Evolutionary conservation across 495 filamentous ascomycete species (phyloP), one percentile per base, ranked within the genome.

Genomic region (Haplographium delicatum): DNA sequence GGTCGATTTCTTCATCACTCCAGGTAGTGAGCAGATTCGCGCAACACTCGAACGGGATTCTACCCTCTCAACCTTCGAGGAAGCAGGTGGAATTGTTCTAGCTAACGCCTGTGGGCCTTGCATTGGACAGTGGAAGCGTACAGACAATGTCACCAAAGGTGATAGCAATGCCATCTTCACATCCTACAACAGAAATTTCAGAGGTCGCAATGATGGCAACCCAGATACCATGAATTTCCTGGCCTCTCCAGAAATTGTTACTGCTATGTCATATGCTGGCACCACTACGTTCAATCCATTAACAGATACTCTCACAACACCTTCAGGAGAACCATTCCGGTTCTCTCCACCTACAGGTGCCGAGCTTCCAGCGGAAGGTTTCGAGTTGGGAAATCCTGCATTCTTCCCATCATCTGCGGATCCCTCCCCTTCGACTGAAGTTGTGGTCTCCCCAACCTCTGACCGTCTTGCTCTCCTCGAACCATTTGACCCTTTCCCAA

Each of bases 161-260:
- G 86, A 89, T 26, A 68, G 74, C n/a, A 97, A 98, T 61, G 93
- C 93, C 41, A 96, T 98, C 60, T 80, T 98, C 65, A 91, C 89
- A 24, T 95, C 89, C 5, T 98, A 96, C 71, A 98, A 98, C 78
- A 86, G 93, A 53, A 98, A 98, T 71, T 98, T 98, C 78, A 88
- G 85, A 52, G 91, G 89, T 47, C 86, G 93, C 46, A 98, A 98
- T 65, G 93, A 98, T 62, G 93, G 93, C 54, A 97, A 97, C 73
- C 83, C 85, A 9, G 78, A 82, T 18, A 98, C 93, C 26, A 95
- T 96, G 91, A 97, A 97, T 75, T 98, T 98, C 74, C 80, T 98
- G 30, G 91, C 93, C 10, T 93, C 88, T 1, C 93, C 93, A 3
- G 93, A 98, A 65, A 78, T 98, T 28, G 94, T 98, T 53, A 98